Percentiles rank a stretch among this genome's conserved stretches.
These are phyloP conservation scores for Oxyria digyna DNA, from an alignment of 148 eudicot species.

Conservation along the genomic window DNA sequence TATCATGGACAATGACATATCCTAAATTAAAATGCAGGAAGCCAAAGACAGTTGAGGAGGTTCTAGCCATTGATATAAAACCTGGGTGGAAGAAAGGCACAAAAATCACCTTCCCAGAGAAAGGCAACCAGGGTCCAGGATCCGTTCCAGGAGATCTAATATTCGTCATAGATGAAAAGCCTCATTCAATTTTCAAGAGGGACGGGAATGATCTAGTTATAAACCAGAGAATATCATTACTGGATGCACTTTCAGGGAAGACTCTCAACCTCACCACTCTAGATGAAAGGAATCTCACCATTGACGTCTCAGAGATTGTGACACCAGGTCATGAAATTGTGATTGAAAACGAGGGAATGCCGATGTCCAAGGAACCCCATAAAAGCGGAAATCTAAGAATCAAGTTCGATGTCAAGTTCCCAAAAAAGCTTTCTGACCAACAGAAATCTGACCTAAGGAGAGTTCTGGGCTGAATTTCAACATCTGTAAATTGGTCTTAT, in stretches of 20 bases:
- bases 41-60: conserved; percentile 28
- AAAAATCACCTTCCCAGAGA: conserved; percentile 41
- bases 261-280: conserved; percentile 29
- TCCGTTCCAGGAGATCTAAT: conserved; percentile 35
- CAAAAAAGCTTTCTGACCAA: conserved; percentile 29
- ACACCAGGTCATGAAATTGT: conserved; percentile 36
- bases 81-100: conserved; percentile 50
- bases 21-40: conserved; percentile 16
- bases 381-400: conserved; percentile 31
- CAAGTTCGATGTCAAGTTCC: conserved; percentile 39
- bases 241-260: conserved; percentile 37
- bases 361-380: conserved; percentile 37
- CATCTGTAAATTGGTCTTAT: neutral
- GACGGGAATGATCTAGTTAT: conserved; percentile 33
- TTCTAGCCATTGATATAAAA: conserved; percentile 33
- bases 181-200: conserved; percentile 33
- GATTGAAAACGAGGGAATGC: conserved; percentile 39
- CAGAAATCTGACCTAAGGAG: conserved; percentile 36
- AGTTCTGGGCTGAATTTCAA: conserved; percentile 2
- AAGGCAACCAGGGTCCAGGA: conserved; percentile 30
- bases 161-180: conserved; percentile 40
- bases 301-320: conserved; percentile 22
- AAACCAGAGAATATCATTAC: conserved; percentile 29
- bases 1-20: neutral
- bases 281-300: conserved; percentile 27